Base-by-base conservation (phyloP, 805 yeast genomes). In the Huiozyma sinensis region DNA sequence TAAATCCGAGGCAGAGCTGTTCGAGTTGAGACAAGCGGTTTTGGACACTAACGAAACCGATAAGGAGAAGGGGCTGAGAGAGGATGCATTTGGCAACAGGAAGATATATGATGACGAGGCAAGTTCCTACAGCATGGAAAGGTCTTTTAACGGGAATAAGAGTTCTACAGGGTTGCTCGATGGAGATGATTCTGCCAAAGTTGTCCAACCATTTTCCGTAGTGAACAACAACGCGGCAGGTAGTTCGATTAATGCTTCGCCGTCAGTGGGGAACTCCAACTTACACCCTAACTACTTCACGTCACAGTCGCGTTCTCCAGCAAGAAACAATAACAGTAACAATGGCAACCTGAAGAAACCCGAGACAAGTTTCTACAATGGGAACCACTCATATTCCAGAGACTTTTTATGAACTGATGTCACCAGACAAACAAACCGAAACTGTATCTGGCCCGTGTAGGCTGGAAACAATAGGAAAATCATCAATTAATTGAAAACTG, bases 41-140 rank as follows among this genome's bases (percentile, higher is more conserved):
- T 58, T 63, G 61, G 57, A 54, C 40, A 62, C 66, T 1, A 62
- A 61, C 47, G 65, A 62, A 46, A 57, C 61, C 5, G 60, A 57
- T 24, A 51, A 57, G 38, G 63, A 61, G 43, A 56, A 50, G 45
- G 41, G 46, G 32, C 36, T 45, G 9, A 51, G 63, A 32, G 51
- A 57, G 24, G 55, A 54, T 33, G 47, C 52, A 10, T 55, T 52
- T 34, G n/a, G n/a, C 33, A 31, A 31, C 33, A 31, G n/a, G 11
- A 31, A 4, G 11, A 28, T 43, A 28, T 40, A 36, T 29, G 47
- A 44, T 28, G 47, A 44, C n/a, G 47, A 44, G 32, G 48, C 46
- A n/a, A 51, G 56, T 42, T 41, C 48, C 13, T 44, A 43, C 42
- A 45, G 51, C 11, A n/a, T 32, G 10, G 24, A 17, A 17, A 17